These are phyloP conservation scores for Fusarium drepaniforme DNA, from an alignment of 2,329 filamentous ascomycete species.

Conservation along the genomic window DNA sequence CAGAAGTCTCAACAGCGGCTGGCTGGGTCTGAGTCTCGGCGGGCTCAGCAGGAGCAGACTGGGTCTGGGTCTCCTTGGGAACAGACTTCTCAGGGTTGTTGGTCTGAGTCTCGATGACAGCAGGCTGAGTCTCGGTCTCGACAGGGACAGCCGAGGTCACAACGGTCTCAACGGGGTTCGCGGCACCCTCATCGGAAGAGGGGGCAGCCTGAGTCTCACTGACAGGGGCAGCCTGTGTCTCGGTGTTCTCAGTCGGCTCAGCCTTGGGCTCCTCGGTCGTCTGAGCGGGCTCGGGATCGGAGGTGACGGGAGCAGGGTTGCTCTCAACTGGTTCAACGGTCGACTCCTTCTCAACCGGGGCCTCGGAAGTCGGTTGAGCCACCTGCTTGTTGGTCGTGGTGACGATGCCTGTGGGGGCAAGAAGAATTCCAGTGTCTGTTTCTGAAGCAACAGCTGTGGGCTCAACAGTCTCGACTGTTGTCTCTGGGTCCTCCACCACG, in stretches of 20 bases:
- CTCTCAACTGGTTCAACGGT: constrained; percentile 9
- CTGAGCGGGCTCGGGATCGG: constrained; percentile 6
- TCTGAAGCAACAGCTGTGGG: constrained; percentile 21
- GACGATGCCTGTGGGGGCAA: constrained; percentile 42
- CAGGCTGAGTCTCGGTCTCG: constrained; percentile 10
- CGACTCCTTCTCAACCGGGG: constrained; percentile 15
- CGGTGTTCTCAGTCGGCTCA: constrained; percentile 17
- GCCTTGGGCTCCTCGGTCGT: constrained; percentile 24
- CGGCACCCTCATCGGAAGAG: neutral
- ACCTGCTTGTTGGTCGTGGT: constrained; percentile 32
- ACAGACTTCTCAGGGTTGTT: neutral
- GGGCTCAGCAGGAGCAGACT: neutral
- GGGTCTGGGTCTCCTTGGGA: neutral
- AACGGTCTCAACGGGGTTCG: constrained; percentile 1
- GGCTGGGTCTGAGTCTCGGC: neutral
- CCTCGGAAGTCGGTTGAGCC: constrained; percentile 19
- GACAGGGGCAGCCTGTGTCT: constrained; percentile 2
- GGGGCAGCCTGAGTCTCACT: constrained; percentile 12
- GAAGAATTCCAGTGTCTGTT: constrained; percentile 41
- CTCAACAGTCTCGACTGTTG: constrained; percentile 9
- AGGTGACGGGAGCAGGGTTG: constrained; percentile 1
- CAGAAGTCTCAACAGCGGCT: neutral
- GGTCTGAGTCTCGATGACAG: constrained; percentile 15
- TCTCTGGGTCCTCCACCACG: constrained; percentile 20
- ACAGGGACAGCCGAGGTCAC: neutral